Evolutionary conservation across 495 filamentous ascomycete genomes (phyloP), one percentile per base, ranked within the genome.

Genomic region (Hypoxylon cercidicola): DNA sequence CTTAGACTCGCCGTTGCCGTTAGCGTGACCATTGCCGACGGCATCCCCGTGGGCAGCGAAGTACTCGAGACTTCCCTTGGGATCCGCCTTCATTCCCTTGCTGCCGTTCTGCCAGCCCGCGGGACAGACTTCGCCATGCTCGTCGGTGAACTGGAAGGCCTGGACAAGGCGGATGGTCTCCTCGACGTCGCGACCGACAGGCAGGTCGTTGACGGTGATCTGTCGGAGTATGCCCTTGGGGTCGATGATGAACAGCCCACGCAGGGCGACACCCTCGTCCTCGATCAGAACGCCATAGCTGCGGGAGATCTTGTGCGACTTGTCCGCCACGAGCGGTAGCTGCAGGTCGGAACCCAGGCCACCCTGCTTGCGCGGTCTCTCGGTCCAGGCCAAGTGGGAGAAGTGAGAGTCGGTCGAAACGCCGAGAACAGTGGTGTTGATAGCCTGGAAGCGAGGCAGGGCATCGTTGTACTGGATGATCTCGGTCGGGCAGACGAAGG

Each of bases 221-320:
- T 85, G 80, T 39, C 85, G 72, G 5, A 87, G 69, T 5, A 80
- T 70, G 28, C 82, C 82, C 68, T 81, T 79, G 20, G 84, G 84
- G 66, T 87, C 84, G 66, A 87, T 86, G 63, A 87, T 75, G 75
- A 87, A 87, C 28, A 86, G 74, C n/a, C 83, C 84, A 11, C 84
- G 73, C 30, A 85, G 79, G 41, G 85, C 81, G 55, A 87, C 75
- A 28, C 84, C 84, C 57, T 82, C 78, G 11, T 84, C 82, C 67
- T 85, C 84, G 37, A 85, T 76, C 58, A 87, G 71, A n/a, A 87
- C 83, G 45, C 82, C 84, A 70, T 87, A 87, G 66, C 77, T 81
- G 53, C 76, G 75, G 18, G 79, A 80, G 55, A 87, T 71, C 68
- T 77, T 74, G 66, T 85, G 84, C 50, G 80, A 84, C 74, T 82